Conservation (phyloP, 1,139 yeast genomes). For the Kodamaea plutei region DNA sequence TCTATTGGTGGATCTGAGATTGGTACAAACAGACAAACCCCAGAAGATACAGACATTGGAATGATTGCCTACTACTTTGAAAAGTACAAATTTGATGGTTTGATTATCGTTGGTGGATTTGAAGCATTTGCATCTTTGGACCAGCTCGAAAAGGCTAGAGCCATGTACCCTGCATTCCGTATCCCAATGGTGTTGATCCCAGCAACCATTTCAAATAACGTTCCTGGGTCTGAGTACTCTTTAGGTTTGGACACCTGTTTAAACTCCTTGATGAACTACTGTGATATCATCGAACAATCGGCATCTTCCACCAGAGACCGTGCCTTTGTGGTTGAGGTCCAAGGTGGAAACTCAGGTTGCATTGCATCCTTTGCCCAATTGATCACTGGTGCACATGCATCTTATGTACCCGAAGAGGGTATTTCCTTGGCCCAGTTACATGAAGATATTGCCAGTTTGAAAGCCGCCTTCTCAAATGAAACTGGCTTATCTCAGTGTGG, state of each 20-base stretch:
- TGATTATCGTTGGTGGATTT: conserved; percentile 90
- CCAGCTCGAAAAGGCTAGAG: conserved; percentile 70
- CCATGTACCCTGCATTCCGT: conserved; percentile 79
- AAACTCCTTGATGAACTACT: conserved; percentile 83
- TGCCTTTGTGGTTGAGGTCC: conserved; percentile 93
- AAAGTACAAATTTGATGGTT: conserved; percentile 78
- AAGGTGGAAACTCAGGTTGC: conserved; percentile 95
- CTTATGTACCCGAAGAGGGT: conserved; percentile 89
- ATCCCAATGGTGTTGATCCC: conserved; percentile 93
- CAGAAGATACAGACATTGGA: conserved; percentile 72
- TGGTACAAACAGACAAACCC: conserved; percentile 89
- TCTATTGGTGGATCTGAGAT: conserved; percentile 90
- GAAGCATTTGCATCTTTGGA: conserved; percentile 85
- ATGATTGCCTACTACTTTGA: conserved; percentile 88
- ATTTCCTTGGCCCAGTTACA: conserved; percentile 69
- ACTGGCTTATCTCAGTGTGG: conserved; percentile 81
- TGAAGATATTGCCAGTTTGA: conserved; percentile 69
- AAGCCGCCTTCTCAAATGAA: conserved; percentile 65
- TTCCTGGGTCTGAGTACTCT: conserved; percentile 95
- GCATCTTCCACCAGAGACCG: conserved; percentile 94
- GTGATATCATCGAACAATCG: conserved; percentile 92
- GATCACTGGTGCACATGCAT: conserved; percentile 88
- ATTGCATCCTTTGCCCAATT: conserved; percentile 87
- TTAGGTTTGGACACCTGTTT: conserved; percentile 92
- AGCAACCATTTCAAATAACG: conserved; percentile 95